phyloP scores from a whole-genome alignment of 306 rosid genomes.

The Quercus agrifolia region DNA sequence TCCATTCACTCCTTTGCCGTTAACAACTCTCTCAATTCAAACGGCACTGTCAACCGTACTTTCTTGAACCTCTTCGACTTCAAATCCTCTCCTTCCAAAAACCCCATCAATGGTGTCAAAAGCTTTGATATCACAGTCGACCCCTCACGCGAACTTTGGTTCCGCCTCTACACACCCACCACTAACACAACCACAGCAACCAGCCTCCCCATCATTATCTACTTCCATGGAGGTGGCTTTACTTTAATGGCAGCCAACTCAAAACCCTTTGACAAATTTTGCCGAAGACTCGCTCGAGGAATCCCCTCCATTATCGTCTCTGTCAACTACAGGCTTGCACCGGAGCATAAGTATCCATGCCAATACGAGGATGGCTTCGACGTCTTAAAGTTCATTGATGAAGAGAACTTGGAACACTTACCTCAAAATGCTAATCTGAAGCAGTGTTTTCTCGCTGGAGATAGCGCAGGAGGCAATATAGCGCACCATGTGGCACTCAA shows the following conservation, averaged over 20 bases:
- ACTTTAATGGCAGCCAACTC: neutral
- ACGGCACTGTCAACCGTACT: neutral
- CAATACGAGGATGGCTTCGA: conserved; percentile 34
- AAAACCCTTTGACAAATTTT: neutral
- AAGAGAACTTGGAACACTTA: neutral
- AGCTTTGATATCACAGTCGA: neutral
- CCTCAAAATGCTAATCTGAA: conserved; percentile 9
- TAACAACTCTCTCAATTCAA: neutral
- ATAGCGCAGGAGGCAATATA: conserved; percentile 38
- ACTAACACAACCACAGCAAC: too few species aligned
- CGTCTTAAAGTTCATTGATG: conserved; percentile 25
- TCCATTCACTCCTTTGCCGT: neutral
- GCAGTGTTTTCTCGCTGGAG: conserved; percentile 29
- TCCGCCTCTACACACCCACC: neutral
- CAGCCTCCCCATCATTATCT: neutral
- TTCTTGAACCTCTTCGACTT: neutral
- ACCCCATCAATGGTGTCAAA: neutral
- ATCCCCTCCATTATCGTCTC: conserved; percentile 29
- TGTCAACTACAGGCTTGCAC: conserved; percentile 35
- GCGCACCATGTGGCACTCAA: conserved; percentile 31
- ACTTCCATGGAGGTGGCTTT: neutral
- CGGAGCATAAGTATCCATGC: conserved; percentile 26
- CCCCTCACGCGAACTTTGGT: neutral
- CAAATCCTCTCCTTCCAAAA: neutral
- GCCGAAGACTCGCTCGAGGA: neutral